Conservation (phyloP, 1,284 basidiomycete species). For the Vanrija sp. region DNA sequence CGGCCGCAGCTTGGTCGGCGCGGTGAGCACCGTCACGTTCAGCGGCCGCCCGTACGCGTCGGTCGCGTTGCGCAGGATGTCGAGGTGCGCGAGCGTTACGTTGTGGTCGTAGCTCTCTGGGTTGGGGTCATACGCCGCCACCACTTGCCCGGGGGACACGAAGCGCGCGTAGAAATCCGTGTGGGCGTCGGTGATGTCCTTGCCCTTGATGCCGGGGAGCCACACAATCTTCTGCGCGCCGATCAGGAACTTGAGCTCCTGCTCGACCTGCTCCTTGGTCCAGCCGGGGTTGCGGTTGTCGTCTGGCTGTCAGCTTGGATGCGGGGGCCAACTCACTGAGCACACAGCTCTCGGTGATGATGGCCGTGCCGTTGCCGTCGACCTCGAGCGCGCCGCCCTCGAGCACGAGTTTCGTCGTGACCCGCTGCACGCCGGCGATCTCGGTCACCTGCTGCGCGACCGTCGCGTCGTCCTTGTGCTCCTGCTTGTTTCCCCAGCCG, state of each 20-base stretch:
- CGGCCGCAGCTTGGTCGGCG: background rate
- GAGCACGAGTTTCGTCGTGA: background rate
- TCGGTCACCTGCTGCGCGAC: background rate
- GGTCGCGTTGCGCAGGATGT: background rate
- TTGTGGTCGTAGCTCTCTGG: background rate
- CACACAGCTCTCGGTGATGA: background rate
- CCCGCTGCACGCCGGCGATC: background rate
- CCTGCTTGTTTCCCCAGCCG: constrained; percentile 5
- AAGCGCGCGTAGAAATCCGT: background rate
- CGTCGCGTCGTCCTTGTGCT: background rate
- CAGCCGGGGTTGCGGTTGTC: background rate
- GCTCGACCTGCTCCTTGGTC: background rate
- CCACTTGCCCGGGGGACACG: background rate
- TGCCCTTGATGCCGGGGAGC: constrained; percentile 35
- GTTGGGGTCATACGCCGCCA: background rate
- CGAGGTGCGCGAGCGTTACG: background rate
- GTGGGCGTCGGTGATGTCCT: background rate
- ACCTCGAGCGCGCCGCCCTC: background rate
- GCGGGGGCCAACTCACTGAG: background rate
- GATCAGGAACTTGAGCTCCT: background rate
- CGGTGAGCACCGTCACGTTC: background rate
- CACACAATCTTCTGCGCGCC: background rate
- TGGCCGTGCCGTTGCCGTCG: background rate
- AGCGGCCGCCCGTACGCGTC: background rate
- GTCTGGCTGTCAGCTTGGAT: background rate